Base-by-base conservation (phyloP, 371 early-diverging fungal genomes). In the Mortierella sp. region DNA sequence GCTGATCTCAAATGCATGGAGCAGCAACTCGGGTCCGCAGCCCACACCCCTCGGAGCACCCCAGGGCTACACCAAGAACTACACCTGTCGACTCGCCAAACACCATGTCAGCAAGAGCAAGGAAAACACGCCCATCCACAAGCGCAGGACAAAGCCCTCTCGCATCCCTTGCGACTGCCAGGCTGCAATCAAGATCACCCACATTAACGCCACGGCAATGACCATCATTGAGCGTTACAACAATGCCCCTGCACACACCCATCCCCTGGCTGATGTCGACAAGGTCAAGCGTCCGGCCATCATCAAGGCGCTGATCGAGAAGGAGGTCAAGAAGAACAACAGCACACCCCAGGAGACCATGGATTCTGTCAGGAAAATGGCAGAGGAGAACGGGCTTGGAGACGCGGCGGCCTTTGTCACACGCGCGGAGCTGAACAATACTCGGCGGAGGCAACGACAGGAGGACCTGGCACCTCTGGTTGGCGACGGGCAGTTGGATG, bases 381-480 rank as follows among this genome's bases (percentile, higher is more conserved):
- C 50, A 13, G 72, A 26, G n/a, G 61, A 68, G 24, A 52, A 66
- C 34, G 50, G 64, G 19, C 31, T 76, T 40, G 63, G 43, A 31
- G 34, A 22, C 22, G 55, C 52, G 39, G 43, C 64, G 41, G 24
- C 53, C 26, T n/a, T 63, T 39, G 58, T 68, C 29, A 73, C 31
- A 13, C 52, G 64, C 19, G 55, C 68, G 13, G 74, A 78, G 69
- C 47, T 78, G 16, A 41, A 37, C 34, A 78, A 78, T 52, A 74
- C 73, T 48, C 55, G 55, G n/a, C 47, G 68, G 44, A 78, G 64
- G 41, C 37, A 73, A 41, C 48, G 64, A 9, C 63, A 58, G 31
- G 34, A 14, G 8, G 58, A 58, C 22, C 14, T 58, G 58, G 29
- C 5, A 14, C 58, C 58, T 6, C 19, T 58, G 6, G 22, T 19